Evolutionary conservation across 2,329 filamentous ascomycete species (phyloP).

Genomic region (Biscogniauxia marginata): DNA sequence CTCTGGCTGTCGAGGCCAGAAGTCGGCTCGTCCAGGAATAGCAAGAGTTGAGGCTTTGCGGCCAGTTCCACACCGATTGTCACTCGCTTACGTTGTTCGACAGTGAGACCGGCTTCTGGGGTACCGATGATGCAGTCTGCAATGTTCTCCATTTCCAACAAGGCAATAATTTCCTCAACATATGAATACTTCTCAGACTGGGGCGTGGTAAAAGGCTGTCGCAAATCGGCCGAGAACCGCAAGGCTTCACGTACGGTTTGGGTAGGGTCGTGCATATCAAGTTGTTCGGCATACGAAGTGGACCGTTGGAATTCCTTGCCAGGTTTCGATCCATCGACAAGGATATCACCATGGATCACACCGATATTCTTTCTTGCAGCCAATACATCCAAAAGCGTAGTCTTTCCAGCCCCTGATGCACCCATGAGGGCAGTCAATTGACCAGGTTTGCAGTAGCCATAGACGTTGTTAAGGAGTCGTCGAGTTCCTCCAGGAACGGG

Average conservation of each 20-base stretch:
- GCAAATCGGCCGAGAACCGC: slow-evolving; percentile 60
- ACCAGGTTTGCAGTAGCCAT: slow-evolving; percentile 73
- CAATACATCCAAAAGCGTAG: slow-evolving; percentile 77
- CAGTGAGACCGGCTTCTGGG: slow-evolving; percentile 67
- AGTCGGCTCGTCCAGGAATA: slow-evolving; percentile 79
- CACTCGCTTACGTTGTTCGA: slow-evolving; percentile 69
- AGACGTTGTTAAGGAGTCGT: slow-evolving; percentile 54
- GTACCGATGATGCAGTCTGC: slow-evolving; percentile 59
- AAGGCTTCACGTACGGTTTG: slow-evolving; percentile 64
- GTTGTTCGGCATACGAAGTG: slow-evolving; percentile 62
- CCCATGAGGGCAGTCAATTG: slow-evolving; percentile 80
- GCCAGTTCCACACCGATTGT: slow-evolving; percentile 90
- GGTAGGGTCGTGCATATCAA: slow-evolving; percentile 60
- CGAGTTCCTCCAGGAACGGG: slow-evolving; percentile 56
- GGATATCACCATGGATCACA: slow-evolving; percentile 55
- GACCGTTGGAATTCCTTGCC: slow-evolving; percentile 61
- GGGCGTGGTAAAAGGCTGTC: slow-evolving; percentile 55
- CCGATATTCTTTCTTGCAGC: slow-evolving; percentile 61
- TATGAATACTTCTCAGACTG: slow-evolving; percentile 56
- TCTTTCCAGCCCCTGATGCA: slow-evolving; percentile 83
- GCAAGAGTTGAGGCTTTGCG: slow-evolving; percentile 73
- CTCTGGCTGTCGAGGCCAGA: slow-evolving; percentile 71
- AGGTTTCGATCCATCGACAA: slow-evolving; percentile 56
- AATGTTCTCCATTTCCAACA: slow-evolving; percentile 58
- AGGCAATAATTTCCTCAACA: slow-evolving; percentile 59